phyloP scores from a whole-genome alignment of 2,329 filamentous ascomycete genomes.

The Botryotinia narcissicola region DNA sequence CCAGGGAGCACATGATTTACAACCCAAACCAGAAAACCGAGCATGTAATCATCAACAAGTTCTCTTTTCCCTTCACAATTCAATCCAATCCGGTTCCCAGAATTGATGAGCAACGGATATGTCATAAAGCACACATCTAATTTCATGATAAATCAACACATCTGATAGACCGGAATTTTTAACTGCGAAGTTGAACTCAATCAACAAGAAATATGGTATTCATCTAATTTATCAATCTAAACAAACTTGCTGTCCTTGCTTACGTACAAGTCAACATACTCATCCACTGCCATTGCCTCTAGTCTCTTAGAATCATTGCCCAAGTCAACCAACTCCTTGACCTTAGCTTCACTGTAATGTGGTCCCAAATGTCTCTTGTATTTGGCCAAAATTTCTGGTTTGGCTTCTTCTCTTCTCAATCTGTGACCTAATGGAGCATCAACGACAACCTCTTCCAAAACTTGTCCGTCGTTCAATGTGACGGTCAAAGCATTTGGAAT shows the following conservation, averaged over 20 bases:
- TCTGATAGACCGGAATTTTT: not conserved
- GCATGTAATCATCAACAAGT: too few species aligned
- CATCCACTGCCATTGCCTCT: slow-evolving; percentile 79
- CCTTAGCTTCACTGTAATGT: slow-evolving; percentile 74
- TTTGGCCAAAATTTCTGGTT: slow-evolving; percentile 94
- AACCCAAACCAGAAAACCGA: too few species aligned
- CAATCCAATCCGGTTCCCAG: not conserved
- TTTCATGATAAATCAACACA: not conserved
- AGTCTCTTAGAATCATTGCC: slow-evolving; percentile 72
- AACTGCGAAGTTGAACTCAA: not conserved
- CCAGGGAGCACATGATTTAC: too few species aligned
- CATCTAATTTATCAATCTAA: slow-evolving; percentile 7
- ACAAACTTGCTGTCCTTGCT: slow-evolving; percentile 60
- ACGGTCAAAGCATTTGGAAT: slow-evolving; percentile 97
- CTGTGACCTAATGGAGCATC: slow-evolving; percentile 94
- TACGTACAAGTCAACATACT: slow-evolving; percentile 85
- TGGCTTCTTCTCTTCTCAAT: slow-evolving; percentile 89
- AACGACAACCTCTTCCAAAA: slow-evolving; percentile 85
- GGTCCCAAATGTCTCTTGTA: slow-evolving; percentile 88
- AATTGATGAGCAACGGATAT: not conserved
- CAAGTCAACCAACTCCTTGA: slow-evolving; percentile 79
- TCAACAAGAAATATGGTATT: slow-evolving; percentile 37
- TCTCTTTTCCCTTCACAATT: too few species aligned
- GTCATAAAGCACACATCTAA: not conserved
- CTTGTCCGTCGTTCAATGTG: slow-evolving; percentile 88